A percentile compares a stretch with the other conserved stretches of the same genome.
Evolutionary conservation across 2,329 filamentous ascomycete species (phyloP).

Genomic region (Penicillium italicum): DNA sequence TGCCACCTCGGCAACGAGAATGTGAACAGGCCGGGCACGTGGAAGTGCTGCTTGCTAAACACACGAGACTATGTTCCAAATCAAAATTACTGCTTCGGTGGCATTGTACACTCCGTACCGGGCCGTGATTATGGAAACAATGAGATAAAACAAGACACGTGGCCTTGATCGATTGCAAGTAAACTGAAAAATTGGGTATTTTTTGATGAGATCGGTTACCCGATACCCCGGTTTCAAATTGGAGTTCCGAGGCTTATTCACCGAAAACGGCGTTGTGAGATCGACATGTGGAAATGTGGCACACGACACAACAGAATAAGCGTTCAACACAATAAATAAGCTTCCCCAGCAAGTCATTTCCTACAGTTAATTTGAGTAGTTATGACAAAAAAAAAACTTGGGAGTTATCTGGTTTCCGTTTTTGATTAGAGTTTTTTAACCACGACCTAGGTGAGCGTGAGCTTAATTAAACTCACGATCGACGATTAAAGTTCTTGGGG

Average conservation of each 20-base stretch:
- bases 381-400: background rate
- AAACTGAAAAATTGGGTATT: background rate
- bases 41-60: too few species aligned
- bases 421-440: background rate
- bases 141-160: background rate
- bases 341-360: background rate
- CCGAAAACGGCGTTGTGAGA: background rate
- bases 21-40: too few species aligned
- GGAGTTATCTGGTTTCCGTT: background rate
- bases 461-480: background rate
- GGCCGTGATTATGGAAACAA: background rate
- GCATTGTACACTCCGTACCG: background rate
- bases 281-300: background rate
- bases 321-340: background rate
- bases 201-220: background rate
- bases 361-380: background rate
- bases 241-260: background rate
- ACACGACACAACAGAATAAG: background rate
- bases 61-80: too few species aligned
- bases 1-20: background rate
- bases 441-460: background rate
- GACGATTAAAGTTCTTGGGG: background rate
- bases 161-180: background rate
- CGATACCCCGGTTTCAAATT: background rate
- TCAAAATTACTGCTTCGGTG: too few species aligned